These are phyloP conservation scores for Euphrasia confusa DNA, from an alignment of 257 asterid species.

Conservation along the genomic window DNA sequence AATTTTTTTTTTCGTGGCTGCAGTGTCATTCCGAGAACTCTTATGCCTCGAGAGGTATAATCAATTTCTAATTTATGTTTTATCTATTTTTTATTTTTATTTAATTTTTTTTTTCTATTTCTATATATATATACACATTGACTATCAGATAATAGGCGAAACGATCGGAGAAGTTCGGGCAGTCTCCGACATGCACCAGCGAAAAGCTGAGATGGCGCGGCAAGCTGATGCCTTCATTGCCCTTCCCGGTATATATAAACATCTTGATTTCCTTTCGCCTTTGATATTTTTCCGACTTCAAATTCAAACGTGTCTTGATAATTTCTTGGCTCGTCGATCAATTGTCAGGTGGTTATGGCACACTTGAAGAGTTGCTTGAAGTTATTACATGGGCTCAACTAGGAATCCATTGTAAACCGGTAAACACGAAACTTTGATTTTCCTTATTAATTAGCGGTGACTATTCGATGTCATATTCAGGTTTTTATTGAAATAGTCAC, in stretches of 20 bases:
- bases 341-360: slow-evolving; percentile 71
- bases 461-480: too few relatives aligned
- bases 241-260: slow-evolving; percentile 58
- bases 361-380: slow-evolving; percentile 77
- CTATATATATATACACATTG: too few relatives aligned
- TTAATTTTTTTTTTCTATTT: too few relatives aligned
- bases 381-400: slow-evolving; percentile 89
- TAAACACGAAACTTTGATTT: background rate
- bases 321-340: background rate
- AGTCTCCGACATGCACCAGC: slow-evolving; percentile 69
- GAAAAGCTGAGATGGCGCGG: slow-evolving; percentile 82
- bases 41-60: slow-evolving; percentile 73
- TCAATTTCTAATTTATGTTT: background rate
- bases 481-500: too few relatives aligned
- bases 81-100: too few relatives aligned
- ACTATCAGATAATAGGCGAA: slow-evolving; percentile 51
- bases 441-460: too few relatives aligned
- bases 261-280: background rate
- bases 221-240: slow-evolving; percentile 83
- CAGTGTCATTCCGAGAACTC: slow-evolving; percentile 71
- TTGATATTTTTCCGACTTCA: too few relatives aligned
- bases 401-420: slow-evolving; percentile 77
- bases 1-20: slow-evolving; percentile 19
- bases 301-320: too few relatives aligned
- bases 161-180: slow-evolving; percentile 64